Evolutionary conservation across 2,329 filamentous ascomycete species (phyloP).

Genomic region (Stromatinia cepivora): DNA sequence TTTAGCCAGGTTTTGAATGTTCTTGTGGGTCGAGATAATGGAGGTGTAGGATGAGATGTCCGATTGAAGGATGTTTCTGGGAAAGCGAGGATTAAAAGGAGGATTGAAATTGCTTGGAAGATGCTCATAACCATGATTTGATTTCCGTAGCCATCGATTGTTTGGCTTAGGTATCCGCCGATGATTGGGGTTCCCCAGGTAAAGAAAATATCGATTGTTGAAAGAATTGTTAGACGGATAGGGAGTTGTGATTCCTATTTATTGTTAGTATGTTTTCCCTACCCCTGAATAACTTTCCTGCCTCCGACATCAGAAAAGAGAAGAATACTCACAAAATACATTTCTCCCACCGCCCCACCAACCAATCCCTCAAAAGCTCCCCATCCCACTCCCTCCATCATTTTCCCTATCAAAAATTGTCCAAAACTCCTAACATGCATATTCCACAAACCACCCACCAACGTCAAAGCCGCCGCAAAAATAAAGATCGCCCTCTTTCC

Average conservation of each 20-base stretch:
- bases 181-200: slow-evolving; percentile 57
- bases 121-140: slow-evolving; percentile 54
- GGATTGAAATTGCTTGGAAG: slow-evolving; percentile 50
- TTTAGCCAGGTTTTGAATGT: slow-evolving; percentile 7
- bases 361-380: slow-evolving; percentile 58
- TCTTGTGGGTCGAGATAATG: slow-evolving; percentile 21
- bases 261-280: background rate
- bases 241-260: slow-evolving; percentile 29
- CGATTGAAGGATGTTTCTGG: slow-evolving; percentile 57
- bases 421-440: slow-evolving; percentile 47
- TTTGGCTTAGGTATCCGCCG: slow-evolving; percentile 51
- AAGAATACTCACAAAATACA: slow-evolving; percentile 52
- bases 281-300: background rate
- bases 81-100: slow-evolving; percentile 49
- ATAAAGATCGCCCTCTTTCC: slow-evolving; percentile 58
- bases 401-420: slow-evolving; percentile 52
- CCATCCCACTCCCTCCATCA: slow-evolving; percentile 60
- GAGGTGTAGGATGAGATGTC: slow-evolving; percentile 27
- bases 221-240: slow-evolving; percentile 29
- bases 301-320: background rate
- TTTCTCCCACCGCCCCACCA: slow-evolving; percentile 55
- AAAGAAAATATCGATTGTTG: slow-evolving; percentile 36
- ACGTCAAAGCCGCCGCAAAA: slow-evolving; percentile 47
- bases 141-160: slow-evolving; percentile 45
- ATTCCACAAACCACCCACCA: slow-evolving; percentile 54